These are phyloP conservation scores for Trametes hirsuta DNA, from an alignment of 1,284 basidiomycete species.

Conservation along the genomic window DNA sequence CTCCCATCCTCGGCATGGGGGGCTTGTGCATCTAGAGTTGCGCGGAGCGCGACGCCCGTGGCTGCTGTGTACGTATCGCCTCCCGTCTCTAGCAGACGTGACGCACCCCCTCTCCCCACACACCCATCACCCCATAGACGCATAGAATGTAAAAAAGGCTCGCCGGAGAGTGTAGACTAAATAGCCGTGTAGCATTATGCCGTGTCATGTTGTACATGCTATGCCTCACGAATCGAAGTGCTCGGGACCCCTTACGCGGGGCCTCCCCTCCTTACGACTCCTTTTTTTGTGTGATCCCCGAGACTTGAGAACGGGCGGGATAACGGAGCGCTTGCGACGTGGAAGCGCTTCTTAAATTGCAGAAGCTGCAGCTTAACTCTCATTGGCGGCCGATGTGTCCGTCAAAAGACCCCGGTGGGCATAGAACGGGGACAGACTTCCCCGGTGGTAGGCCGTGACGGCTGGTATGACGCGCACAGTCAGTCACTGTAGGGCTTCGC, in stretches of 20 bases:
- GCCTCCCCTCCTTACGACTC: not conserved
- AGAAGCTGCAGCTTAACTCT: too few relatives aligned
- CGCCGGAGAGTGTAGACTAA: conserved; percentile 12
- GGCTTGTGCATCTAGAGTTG: conserved; percentile 16
- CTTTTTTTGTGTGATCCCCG: not conserved
- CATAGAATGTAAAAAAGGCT: conserved; percentile 18
- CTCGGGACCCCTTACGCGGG: not conserved
- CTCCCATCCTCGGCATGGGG: conserved; percentile 19
- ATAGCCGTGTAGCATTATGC: conserved; percentile 20
- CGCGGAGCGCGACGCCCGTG: conserved; percentile 13
- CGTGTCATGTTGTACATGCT: conserved; percentile 5
- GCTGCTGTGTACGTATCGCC: conserved; percentile 2
- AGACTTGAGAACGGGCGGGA: not conserved
- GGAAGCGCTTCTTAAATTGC: too few relatives aligned
- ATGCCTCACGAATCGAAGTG: conserved; percentile 9
- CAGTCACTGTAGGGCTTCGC: too few relatives aligned
- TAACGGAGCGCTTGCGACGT: not conserved
- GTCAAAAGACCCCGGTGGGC: too few relatives aligned
- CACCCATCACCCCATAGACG: not conserved
- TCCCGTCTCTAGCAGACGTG: conserved; percentile 20
- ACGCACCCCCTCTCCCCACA: not conserved
- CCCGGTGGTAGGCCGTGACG: too few relatives aligned
- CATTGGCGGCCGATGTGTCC: too few relatives aligned
- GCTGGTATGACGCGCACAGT: too few relatives aligned
- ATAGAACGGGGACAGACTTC: too few relatives aligned